A percentile compares a stretch with the other conserved stretches of the same genome.
Conservation (phyloP, 2,329 filamentous ascomycete genomes). For the Venturia nashicola region DNA sequence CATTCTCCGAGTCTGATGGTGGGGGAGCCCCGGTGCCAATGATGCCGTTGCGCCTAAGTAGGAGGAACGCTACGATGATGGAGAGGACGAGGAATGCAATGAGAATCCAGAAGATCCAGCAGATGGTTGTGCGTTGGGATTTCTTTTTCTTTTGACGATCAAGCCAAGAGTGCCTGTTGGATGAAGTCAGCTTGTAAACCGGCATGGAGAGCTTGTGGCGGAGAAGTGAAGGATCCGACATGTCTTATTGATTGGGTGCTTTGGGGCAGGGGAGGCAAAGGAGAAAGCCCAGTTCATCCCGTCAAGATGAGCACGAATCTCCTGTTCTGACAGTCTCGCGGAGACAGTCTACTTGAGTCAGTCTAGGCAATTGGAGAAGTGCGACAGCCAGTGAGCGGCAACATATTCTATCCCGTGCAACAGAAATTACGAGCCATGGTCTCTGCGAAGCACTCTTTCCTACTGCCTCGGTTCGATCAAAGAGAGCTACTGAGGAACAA, state of each 20-base stretch:
- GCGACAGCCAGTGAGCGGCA: background rate
- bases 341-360: slow-evolving; percentile 31
- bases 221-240: background rate
- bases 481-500: background rate
- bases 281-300: no score
- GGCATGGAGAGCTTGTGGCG: background rate
- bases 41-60: slow-evolving; percentile 23
- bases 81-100: slow-evolving; percentile 33
- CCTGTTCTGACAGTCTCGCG: slow-evolving; percentile 38
- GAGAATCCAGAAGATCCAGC: slow-evolving; percentile 34
- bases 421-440: no score
- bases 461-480: background rate
- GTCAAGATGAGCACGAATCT: slow-evolving; percentile 29
- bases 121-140: slow-evolving; percentile 33
- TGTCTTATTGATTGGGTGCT: background rate
- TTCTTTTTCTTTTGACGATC: slow-evolving; percentile 36
- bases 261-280: background rate
- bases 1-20: background rate
- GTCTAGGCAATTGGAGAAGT: background rate
- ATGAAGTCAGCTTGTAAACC: background rate
- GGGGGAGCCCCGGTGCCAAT: background rate
- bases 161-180: slow-evolving; percentile 40
- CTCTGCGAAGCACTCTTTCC: background rate
- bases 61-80: slow-evolving; percentile 33
- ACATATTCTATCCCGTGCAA: background rate